Evolutionary conservation across 2,329 filamentous ascomycete species (phyloP).

Genomic region (Diaporthe sp.): DNA sequence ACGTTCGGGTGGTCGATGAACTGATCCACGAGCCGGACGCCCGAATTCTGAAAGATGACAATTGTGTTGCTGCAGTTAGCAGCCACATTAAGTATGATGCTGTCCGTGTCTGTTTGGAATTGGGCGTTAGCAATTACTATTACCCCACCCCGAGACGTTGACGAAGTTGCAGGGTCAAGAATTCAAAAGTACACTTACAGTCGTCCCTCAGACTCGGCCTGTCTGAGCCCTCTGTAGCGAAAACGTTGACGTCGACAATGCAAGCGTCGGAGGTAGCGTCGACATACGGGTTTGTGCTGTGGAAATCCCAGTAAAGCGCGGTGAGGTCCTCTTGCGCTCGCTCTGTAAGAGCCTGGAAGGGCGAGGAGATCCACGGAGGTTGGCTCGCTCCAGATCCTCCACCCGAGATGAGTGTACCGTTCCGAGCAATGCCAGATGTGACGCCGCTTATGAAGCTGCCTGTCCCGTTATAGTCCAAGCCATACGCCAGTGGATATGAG

Average conservation of each 20-base stretch:
- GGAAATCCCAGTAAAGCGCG: constrained; percentile 68
- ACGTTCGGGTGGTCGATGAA: constrained; percentile 75
- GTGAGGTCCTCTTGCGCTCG: constrained; percentile 66
- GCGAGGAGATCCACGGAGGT: constrained; percentile 62
- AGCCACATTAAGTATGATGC: constrained; percentile 69
- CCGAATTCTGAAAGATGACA: constrained; percentile 76
- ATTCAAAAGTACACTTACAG: constrained; percentile 45
- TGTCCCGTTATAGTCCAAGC: constrained; percentile 50
- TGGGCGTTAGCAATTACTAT: background rate
- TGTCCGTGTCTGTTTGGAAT: constrained; percentile 60
- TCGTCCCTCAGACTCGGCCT: constrained; percentile 75
- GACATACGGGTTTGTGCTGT: constrained; percentile 60
- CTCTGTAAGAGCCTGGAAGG: constrained; percentile 65
- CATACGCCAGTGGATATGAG: constrained; percentile 53
- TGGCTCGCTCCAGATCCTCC: constrained; percentile 61
- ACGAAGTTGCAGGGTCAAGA: background rate
- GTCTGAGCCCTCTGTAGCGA: constrained; percentile 79
- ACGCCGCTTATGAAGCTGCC: constrained; percentile 36
- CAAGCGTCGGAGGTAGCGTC: constrained; percentile 72
- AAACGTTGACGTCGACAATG: constrained; percentile 75
- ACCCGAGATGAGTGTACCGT: constrained; percentile 60
- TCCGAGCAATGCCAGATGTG: constrained; percentile 52
- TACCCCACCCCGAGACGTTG: too few species aligned
- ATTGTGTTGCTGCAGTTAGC: constrained; percentile 72
- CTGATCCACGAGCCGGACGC: constrained; percentile 69